Conservation (phyloP, 495 filamentous ascomycete genomes). For the Lasiosphaeris hirsuta region DNA sequence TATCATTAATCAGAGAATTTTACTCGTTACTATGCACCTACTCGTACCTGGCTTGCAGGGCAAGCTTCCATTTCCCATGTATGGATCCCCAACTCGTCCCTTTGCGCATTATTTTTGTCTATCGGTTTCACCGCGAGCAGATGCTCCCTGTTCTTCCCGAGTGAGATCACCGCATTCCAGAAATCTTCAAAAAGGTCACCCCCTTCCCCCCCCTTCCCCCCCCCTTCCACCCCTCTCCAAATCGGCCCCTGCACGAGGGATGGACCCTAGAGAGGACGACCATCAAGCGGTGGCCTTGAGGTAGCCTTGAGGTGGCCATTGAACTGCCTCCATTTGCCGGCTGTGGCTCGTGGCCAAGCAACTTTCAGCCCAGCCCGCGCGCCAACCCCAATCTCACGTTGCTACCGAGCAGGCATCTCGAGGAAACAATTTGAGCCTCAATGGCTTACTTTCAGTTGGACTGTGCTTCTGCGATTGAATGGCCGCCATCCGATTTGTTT, state of each 20-base stretch:
- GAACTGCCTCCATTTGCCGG: constrained; percentile 7
- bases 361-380: neutral
- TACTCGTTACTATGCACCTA: neutral
- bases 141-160: neutral
- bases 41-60: neutral
- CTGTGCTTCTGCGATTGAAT: neutral
- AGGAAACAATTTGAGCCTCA: constrained; percentile 15
- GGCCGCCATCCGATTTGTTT: constrained; percentile 6
- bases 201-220: neutral
- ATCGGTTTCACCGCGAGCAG: constrained; percentile 10
- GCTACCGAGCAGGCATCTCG: constrained; percentile 1
- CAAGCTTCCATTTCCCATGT: neutral
- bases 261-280: neutral
- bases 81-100: no score
- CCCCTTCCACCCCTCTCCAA: neutral
- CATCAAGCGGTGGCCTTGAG: neutral
- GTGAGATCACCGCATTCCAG: neutral
- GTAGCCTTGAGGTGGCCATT: neutral
- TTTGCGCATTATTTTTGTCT: neutral
- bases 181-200: neutral
- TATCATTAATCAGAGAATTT: no score
- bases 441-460: constrained; percentile 1
- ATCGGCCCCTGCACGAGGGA: neutral
- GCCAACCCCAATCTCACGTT: neutral
- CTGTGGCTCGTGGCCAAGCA: constrained; percentile 13